phyloP scores from a whole-genome alignment of 164 flowering plant species.

The Stephania yunnanensis region DNA sequence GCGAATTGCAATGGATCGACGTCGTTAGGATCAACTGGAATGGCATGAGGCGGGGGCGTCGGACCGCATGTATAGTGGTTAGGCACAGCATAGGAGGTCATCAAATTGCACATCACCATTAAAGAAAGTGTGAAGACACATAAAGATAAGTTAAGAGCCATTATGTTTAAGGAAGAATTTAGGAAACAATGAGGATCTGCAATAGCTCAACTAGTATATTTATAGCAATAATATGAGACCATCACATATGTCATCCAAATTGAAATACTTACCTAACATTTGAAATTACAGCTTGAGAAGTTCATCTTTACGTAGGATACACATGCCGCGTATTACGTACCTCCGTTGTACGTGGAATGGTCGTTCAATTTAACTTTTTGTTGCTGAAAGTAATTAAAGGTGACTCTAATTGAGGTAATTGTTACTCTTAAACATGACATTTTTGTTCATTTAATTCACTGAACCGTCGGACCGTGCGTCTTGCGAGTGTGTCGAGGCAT shows the following conservation, averaged over 20 bases:
- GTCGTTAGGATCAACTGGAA: conserved; percentile 3
- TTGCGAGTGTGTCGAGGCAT: too few relatives aligned
- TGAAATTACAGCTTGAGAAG: background rate
- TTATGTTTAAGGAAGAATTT: background rate
- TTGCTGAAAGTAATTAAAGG: too few relatives aligned
- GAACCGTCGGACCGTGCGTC: too few relatives aligned
- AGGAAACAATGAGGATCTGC: background rate
- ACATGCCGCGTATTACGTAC: too few relatives aligned
- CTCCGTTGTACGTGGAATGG: too few relatives aligned
- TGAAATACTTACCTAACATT: background rate
- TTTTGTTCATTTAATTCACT: too few relatives aligned
- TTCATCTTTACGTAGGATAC: background rate
- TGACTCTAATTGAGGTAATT: too few relatives aligned
- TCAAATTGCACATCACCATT: background rate
- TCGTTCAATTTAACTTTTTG: too few relatives aligned
- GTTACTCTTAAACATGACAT: too few relatives aligned
- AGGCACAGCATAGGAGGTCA: background rate
- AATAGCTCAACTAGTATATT: background rate
- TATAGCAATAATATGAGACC: background rate
- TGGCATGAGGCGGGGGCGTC: background rate
- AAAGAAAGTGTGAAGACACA: background rate
- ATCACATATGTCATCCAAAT: background rate
- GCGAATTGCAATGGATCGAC: conserved; percentile 8
- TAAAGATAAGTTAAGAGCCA: background rate
- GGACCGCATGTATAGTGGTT: background rate